Conservation (phyloP, 257 asterid species). For the Petunia secreta region DNA sequence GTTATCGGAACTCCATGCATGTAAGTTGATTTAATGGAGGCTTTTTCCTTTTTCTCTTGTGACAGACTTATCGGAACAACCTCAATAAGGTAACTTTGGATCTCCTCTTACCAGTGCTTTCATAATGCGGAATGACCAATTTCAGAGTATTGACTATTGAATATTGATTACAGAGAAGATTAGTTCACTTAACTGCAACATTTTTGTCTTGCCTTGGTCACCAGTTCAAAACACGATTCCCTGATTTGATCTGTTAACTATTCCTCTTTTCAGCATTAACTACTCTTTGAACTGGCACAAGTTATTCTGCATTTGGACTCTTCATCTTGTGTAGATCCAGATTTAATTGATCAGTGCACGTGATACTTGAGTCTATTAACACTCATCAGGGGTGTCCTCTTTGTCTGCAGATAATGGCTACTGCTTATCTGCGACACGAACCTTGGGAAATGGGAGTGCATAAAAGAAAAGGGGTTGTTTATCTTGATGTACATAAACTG, state of each 20-base stretch:
- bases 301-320: not conserved
- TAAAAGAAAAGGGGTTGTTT: slow-evolving; percentile 87
- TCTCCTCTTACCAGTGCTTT: not conserved
- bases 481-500: slow-evolving; percentile 90
- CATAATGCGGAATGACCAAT: slow-evolving; percentile 11
- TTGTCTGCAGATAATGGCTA: slow-evolving; percentile 77
- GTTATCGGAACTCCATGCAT: slow-evolving; percentile 19
- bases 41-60: slow-evolving; percentile 33
- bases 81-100: slow-evolving; percentile 75
- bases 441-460: slow-evolving; percentile 99
- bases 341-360: not conserved
- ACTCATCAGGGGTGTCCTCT: not conserved
- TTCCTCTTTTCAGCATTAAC: not conserved
- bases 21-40: not conserved
- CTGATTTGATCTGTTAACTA: not conserved
- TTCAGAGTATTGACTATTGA: not conserved
- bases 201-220: not conserved
- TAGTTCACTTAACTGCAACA: not conserved
- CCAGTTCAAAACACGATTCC: not conserved
- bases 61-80: slow-evolving; percentile 98
- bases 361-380: slow-evolving; percentile 5
- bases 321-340: slow-evolving; percentile 7
- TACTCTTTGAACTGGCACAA: slow-evolving; percentile 9
- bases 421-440: slow-evolving; percentile 88
- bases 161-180: not conserved